phyloP scores from a whole-genome alignment of 768 basidiomycete species.

The Boletus coccyginus region DNA sequence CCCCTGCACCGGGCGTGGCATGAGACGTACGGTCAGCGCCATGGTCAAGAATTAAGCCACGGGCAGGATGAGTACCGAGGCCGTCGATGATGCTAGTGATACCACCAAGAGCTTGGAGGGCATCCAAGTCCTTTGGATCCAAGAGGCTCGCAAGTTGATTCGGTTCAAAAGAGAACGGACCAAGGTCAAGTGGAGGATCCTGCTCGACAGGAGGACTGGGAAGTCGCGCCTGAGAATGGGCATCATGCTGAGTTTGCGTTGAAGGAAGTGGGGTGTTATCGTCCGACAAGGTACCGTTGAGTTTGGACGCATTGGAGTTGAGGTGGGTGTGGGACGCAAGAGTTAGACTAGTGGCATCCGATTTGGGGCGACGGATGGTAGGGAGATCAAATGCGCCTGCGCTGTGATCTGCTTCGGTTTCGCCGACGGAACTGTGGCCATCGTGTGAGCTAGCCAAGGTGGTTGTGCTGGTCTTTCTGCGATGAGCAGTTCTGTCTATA shows the following conservation, averaged over 20 bases:
- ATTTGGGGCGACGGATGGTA: conserved; percentile 34
- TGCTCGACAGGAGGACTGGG: conserved; percentile 24
- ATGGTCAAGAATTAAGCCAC: conserved; percentile 38
- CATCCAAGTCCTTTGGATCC: conserved; percentile 80
- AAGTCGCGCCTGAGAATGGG: conserved; percentile 20
- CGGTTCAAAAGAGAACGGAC: conserved; percentile 75
- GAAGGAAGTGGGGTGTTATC: conserved; percentile 14
- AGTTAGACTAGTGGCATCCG: conserved; percentile 33
- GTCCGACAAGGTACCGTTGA: neutral
- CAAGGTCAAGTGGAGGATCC: conserved; percentile 50
- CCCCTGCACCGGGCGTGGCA: conserved; percentile 26
- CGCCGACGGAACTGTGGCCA: conserved; percentile 37
- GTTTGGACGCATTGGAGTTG: conserved; percentile 36
- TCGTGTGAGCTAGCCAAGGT: conserved; percentile 47
- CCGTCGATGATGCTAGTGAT: conserved; percentile 60
- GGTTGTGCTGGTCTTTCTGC: conserved; percentile 56
- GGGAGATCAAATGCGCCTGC: conserved; percentile 26
- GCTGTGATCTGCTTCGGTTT: conserved; percentile 49
- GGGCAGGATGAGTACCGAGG: conserved; percentile 62
- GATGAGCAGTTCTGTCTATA: conserved; percentile 37
- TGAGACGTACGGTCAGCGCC: conserved; percentile 5
- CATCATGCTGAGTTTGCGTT: conserved; percentile 22
- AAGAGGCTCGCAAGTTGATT: conserved; percentile 78
- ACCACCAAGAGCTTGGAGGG: conserved; percentile 71
- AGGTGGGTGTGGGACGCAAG: conserved; percentile 37